Conservation (phyloP, 2,329 filamentous ascomycete species). For the Incumbomyces lentus region DNA sequence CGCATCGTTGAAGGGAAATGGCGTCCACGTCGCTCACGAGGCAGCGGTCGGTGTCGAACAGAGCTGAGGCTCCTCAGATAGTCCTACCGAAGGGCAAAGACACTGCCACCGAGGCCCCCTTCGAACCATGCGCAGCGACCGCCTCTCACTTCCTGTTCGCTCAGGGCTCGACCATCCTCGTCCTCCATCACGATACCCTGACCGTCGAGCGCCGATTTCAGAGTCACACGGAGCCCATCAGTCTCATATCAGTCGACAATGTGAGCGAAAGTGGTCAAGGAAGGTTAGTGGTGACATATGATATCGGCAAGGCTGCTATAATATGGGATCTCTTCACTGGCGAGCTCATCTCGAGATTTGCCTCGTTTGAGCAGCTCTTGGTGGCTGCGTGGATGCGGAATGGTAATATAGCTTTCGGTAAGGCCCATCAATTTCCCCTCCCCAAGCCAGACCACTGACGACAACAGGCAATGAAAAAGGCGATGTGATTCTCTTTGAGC, state of each 20-base stretch:
- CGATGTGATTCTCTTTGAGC: slow-evolving; percentile 89
- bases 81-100: slow-evolving; percentile 10
- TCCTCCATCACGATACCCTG: slow-evolving; percentile 84
- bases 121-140: slow-evolving; percentile 84
- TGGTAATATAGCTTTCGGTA: slow-evolving; percentile 94
- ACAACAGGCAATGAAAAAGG: slow-evolving; percentile 75
- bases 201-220: slow-evolving; percentile 80
- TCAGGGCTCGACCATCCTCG: slow-evolving; percentile 69
- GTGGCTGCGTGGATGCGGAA: slow-evolving; percentile 93
- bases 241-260: slow-evolving; percentile 80
- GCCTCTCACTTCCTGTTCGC: slow-evolving; percentile 84
- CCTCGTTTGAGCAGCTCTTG: slow-evolving; percentile 75
- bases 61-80: slow-evolving; percentile 10
- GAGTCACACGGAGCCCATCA: slow-evolving; percentile 70
- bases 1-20: slow-evolving; percentile 5
- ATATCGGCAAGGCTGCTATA: slow-evolving; percentile 80
- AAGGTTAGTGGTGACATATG: slow-evolving; percentile 82
- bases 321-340: slow-evolving; percentile 95
- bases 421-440: slow-evolving; percentile 23
- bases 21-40: slow-evolving; percentile 12
- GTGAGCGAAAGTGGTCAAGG: slow-evolving; percentile 78
- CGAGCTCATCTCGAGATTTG: slow-evolving; percentile 81
- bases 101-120: slow-evolving; percentile 39
- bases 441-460: slow-evolving; percentile 13
- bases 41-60: slow-evolving; percentile 18